Evolutionary conservation across 2,329 filamentous ascomycete species (phyloP), one percentile per base, ranked within the genome.

Genomic region (Pezicula rhizophila): DNA sequence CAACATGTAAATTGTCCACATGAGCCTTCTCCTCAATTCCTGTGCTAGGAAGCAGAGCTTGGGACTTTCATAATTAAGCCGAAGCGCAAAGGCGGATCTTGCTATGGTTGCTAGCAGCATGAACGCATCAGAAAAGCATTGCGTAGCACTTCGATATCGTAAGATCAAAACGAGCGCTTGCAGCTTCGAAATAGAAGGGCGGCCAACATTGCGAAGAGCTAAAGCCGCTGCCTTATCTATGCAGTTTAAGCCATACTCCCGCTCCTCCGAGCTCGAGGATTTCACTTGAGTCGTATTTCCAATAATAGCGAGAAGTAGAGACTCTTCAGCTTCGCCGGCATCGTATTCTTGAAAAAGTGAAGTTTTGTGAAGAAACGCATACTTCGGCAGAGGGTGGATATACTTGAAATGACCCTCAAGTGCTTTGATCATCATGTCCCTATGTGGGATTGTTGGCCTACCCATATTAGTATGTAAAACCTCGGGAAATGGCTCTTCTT

Each of bases 1-100:
- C 4, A 45, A 10, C 42, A 45, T 45, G 33, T 23, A 45, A 20
- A 35, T 18, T n/a, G 42, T 28, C 42, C 42, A 45, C 42, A 45
- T 45, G 14, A 45, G 28, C n/a, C 42, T 33, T 35, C 42, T 34
- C n/a, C 42, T 17, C 11, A 15, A 34, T 17, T 45, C 42, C 28
- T 37, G 26, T 6, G 25, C 28, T 37, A 45, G n/a, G 23, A 35
- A 45, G 28, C 15, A 12, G 15, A 45, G 14, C 15, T 10, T 37
- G 11, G 15, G 15, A 12, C 28, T 34, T 45, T 45, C 42, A 35
- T 45, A 45, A 25, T 45, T 45, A 10, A 45, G 42, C 17, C 42
- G 25, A 15, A 34, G 17, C 8, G 33, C 42, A 37, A 34, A 45
- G 10, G 42, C 42, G 4, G 33, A 18, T 25, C 42, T 34, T 34